Evolutionary conservation across 148 eudicot species (phyloP).

Genomic region (Vaccinium myrtillus): DNA sequence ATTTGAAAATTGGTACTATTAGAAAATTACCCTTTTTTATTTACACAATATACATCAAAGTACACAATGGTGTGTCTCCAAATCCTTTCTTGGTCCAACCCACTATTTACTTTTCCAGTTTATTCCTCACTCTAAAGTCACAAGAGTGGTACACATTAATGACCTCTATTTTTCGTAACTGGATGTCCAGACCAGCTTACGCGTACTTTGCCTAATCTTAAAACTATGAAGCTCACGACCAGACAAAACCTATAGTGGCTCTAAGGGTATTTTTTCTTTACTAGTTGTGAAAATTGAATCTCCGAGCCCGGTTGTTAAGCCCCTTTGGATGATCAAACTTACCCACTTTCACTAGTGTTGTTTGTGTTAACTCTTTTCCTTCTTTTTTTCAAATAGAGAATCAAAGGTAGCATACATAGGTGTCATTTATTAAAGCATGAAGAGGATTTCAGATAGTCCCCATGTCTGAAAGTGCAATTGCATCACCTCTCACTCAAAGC

Average conservation of each 20-base stretch:
- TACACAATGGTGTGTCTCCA: conserved; percentile 15
- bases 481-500: conserved; percentile 55
- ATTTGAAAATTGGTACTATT: neutral
- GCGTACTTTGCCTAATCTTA: neutral
- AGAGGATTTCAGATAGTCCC: conserved; percentile 16
- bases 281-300: neutral
- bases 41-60: conserved; percentile 24
- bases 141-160: conserved; percentile 26
- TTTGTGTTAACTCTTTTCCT: neutral
- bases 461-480: conserved; percentile 44
- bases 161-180: neutral
- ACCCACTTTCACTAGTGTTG: neutral
- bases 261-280: too few relatives aligned
- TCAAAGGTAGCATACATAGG: neutral
- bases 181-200: neutral
- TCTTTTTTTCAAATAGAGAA: neutral
- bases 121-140: conserved; percentile 18
- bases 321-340: neutral
- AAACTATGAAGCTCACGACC: neutral
- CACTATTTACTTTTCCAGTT: neutral
- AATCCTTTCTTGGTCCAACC: conserved; percentile 2
- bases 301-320: neutral
- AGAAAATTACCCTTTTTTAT: neutral
- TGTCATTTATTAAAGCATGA: conserved; percentile 10
- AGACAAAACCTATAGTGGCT: neutral